Conservation (phyloP, 1,284 basidiomycete species). For the Boletus mariae region DNA sequence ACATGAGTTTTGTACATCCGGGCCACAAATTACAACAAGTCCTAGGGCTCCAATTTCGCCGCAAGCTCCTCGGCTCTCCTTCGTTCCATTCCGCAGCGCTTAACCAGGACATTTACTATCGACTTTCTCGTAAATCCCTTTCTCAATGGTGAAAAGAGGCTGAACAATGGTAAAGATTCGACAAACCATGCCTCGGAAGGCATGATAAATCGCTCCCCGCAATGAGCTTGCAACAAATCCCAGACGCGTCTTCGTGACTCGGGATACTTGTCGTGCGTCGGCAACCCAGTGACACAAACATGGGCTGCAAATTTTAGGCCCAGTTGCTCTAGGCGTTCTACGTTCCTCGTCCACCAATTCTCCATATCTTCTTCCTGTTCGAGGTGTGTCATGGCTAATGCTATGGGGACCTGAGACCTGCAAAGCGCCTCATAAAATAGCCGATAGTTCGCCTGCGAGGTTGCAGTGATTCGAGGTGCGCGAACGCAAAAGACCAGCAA, state of each 20-base stretch:
- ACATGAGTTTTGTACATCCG: too few species aligned
- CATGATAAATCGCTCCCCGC: constrained; percentile 2
- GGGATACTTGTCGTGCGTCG: background rate
- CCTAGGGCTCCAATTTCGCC: background rate
- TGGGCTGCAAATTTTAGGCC: background rate
- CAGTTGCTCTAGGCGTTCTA: background rate
- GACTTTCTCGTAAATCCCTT: background rate
- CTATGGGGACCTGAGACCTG: background rate
- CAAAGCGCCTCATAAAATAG: constrained; percentile 1
- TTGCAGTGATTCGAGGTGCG: background rate
- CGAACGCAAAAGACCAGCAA: background rate
- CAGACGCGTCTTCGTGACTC: background rate
- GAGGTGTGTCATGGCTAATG: background rate
- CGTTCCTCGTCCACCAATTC: constrained; percentile 1
- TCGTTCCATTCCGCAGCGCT: background rate
- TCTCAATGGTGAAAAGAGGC: background rate
- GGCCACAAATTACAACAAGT: too few species aligned
- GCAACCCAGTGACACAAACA: background rate
- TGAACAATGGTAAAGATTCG: background rate
- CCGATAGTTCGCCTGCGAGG: background rate
- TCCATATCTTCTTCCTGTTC: background rate
- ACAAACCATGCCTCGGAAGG: background rate
- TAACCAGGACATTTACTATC: background rate
- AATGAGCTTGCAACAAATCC: background rate
- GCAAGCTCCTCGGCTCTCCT: constrained; percentile 1